phyloP scores from a whole-genome alignment of 148 eudicot species.

The Gaultheria prostrata region DNA sequence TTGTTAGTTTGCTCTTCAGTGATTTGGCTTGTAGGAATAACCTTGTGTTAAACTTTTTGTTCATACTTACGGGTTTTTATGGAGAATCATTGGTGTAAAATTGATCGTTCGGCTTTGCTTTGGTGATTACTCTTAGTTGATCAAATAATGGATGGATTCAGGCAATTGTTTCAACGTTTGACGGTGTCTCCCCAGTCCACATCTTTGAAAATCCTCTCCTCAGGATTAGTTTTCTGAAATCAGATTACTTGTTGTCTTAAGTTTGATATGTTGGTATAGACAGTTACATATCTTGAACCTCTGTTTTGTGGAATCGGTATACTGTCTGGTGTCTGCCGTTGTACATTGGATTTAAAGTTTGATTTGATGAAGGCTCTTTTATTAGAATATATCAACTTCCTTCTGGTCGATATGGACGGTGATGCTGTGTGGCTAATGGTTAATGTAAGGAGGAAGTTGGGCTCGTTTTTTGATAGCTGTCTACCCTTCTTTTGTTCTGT shows the following conservation, averaged over 20 bases:
- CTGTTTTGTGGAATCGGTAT: neutral
- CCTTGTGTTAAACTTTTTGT: neutral
- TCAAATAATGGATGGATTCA: neutral
- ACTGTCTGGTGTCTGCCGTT: neutral
- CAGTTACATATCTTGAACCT: no score
- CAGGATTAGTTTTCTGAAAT: neutral
- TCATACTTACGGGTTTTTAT: neutral
- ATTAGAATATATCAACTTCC: neutral
- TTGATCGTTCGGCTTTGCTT: neutral
- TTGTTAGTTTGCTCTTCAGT: neutral
- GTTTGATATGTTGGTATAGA: neutral
- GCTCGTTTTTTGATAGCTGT: neutral
- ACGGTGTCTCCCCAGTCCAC: neutral
- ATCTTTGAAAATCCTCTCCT: neutral
- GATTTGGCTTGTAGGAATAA: neutral
- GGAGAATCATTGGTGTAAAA: neutral
- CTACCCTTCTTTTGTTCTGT: neutral
- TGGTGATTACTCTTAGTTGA: neutral
- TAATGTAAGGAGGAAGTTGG: neutral
- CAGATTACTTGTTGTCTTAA: slow-evolving; percentile 1
- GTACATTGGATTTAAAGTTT: neutral
- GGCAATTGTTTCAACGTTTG: neutral
- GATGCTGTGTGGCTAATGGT: neutral
- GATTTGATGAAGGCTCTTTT: neutral
- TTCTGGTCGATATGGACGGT: neutral